Conservation (phyloP, 1,284 basidiomycete genomes). For the Malassezia yamatoensis region DNA sequence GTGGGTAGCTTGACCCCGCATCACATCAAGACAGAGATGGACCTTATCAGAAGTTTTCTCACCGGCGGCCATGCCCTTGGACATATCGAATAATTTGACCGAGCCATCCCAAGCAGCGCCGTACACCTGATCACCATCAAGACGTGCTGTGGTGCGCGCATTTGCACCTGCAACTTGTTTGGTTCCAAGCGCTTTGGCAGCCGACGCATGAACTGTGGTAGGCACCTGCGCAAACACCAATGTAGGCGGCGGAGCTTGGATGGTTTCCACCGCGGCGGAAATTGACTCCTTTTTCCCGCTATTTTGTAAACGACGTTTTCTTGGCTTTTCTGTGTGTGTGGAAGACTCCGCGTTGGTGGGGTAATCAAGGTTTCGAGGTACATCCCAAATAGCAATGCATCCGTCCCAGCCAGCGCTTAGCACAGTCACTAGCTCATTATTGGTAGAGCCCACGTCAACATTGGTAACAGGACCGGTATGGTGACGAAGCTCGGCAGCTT, state of each 20-base stretch:
- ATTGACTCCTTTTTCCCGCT: slow-evolving; percentile 13
- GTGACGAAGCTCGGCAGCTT: slow-evolving; percentile 19
- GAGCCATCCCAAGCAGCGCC: slow-evolving; percentile 36
- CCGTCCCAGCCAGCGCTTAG: slow-evolving; percentile 40
- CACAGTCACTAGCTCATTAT: slow-evolving; percentile 12
- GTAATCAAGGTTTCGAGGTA: slow-evolving; percentile 9
- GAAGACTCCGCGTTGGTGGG: not conserved
- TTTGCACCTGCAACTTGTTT: slow-evolving; percentile 21
- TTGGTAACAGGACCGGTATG: slow-evolving; percentile 25
- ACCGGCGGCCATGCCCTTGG: slow-evolving; percentile 15
- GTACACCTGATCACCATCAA: slow-evolving; percentile 20
- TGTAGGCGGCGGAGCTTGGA: slow-evolving; percentile 5
- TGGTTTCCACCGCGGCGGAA: slow-evolving; percentile 11
- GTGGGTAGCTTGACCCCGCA: not conserved
- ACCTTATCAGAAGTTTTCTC: slow-evolving; percentile 26
- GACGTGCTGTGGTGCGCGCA: slow-evolving; percentile 18
- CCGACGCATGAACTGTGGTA: slow-evolving; percentile 7
- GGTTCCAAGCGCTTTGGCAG: slow-evolving; percentile 11
- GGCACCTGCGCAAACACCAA: slow-evolving; percentile 14
- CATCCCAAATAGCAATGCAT: slow-evolving; percentile 34
- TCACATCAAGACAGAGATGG: slow-evolving; percentile 25
- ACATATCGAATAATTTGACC: slow-evolving; percentile 37
- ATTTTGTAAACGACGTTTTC: slow-evolving; percentile 13
- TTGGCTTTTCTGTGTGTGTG: slow-evolving; percentile 2
- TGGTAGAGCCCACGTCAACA: slow-evolving; percentile 18